Percentiles rank a stretch among this genome's conserved stretches.
These are phyloP conservation scores for Boletus holoroseus DNA, from an alignment of 1,284 basidiomycete species.

Conservation along the genomic window DNA sequence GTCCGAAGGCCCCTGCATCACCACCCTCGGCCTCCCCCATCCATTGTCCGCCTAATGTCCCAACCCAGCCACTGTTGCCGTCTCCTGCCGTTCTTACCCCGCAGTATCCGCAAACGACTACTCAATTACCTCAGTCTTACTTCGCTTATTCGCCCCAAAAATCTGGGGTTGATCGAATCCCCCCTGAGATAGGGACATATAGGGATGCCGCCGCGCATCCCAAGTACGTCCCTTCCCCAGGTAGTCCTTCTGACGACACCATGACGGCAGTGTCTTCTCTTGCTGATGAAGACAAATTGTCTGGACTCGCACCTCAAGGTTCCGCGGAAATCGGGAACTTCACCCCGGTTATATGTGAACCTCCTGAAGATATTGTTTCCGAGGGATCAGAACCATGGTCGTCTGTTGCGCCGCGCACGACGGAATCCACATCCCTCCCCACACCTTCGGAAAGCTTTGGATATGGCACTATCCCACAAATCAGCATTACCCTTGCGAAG, in stretches of 20 bases:
- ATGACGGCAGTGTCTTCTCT: constrained; percentile 22
- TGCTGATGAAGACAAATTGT: constrained; percentile 8
- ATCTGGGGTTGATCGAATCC: constrained; percentile 31
- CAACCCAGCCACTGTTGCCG: constrained; percentile 11
- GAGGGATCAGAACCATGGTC: constrained; percentile 20
- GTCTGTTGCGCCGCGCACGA: constrained; percentile 12
- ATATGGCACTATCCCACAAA: constrained; percentile 26
- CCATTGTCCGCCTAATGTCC: constrained; percentile 15
- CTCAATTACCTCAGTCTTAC: constrained; percentile 29
- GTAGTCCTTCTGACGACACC: constrained; percentile 9
- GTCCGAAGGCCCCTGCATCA: constrained; percentile 18
- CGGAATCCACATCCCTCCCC: constrained; percentile 13
- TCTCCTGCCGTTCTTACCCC: constrained; percentile 22
- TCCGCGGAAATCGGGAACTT: constrained; percentile 29
- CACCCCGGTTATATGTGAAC: constrained; percentile 28
- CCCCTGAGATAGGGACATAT: constrained; percentile 7
- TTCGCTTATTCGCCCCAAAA: constrained; percentile 20
- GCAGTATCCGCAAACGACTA: constrained; percentile 21
- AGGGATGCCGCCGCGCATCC: constrained; percentile 18
- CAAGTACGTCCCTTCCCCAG: constrained; percentile 18
- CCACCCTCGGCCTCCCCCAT: constrained; percentile 13
- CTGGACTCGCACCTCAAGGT: constrained; percentile 15
- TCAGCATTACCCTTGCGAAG: constrained; percentile 28
- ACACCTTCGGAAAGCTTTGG: constrained; percentile 11
- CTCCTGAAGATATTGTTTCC: constrained; percentile 27